Percentiles rank a stretch among this genome's conserved stretches.
Conservation (phyloP, 2,329 filamentous ascomycete species). For the Podosphaera fusca region DNA sequence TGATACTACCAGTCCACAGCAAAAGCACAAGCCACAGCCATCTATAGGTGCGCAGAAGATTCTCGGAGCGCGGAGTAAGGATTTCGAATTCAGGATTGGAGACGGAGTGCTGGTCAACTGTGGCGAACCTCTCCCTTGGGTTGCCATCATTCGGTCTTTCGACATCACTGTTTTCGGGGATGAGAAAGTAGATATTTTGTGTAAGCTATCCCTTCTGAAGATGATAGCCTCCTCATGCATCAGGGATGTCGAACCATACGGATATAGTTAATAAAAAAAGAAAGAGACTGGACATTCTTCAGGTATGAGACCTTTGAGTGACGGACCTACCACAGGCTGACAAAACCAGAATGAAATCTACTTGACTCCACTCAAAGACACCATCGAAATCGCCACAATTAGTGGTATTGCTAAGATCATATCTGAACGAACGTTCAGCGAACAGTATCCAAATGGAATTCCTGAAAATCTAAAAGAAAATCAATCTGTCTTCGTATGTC, state of each 20-base stretch:
- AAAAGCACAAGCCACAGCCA: slow-evolving; percentile 10
- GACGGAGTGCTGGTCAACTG: slow-evolving; percentile 75
- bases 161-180: slow-evolving; percentile 46
- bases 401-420: slow-evolving; percentile 70
- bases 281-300: slow-evolving; percentile 58
- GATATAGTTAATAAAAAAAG: slow-evolving; percentile 69
- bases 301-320: slow-evolving; percentile 21
- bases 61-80: slow-evolving; percentile 55
- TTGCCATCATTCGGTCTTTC: slow-evolving; percentile 72
- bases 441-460: slow-evolving; percentile 51
- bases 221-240: slow-evolving; percentile 2
- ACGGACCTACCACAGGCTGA: background rate
- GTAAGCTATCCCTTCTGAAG: slow-evolving; percentile 3
- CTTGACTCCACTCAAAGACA: slow-evolving; percentile 66
- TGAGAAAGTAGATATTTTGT: slow-evolving; percentile 76
- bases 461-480: slow-evolving; percentile 49
- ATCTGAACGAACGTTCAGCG: slow-evolving; percentile 44
- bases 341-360: slow-evolving; percentile 63
- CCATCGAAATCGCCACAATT: slow-evolving; percentile 70
- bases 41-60: slow-evolving; percentile 26
- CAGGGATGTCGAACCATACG: slow-evolving; percentile 69
- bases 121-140: slow-evolving; percentile 71
- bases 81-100: slow-evolving; percentile 58
- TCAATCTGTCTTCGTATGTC: slow-evolving; percentile 75
- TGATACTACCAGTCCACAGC: slow-evolving; percentile 6